Conservation (phyloP, 345 rosid genomes). For the Ricinus communis region DNA sequence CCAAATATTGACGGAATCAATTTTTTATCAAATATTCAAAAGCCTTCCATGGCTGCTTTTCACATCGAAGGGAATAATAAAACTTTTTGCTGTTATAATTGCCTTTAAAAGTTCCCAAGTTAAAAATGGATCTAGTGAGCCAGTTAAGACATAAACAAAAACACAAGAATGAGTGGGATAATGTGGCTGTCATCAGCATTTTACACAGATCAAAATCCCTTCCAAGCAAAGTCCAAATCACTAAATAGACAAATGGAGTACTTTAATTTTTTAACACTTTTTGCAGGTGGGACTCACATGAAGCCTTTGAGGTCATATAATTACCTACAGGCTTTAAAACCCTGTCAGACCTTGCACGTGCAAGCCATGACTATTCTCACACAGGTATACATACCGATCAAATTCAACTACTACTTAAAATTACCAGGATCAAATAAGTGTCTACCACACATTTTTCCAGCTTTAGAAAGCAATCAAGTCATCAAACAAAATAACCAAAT, state of each 20-base stretch:
- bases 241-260: not conserved
- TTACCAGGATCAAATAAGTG: not conserved
- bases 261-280: not conserved
- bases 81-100: not conserved
- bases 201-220: not conserved
- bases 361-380: not conserved
- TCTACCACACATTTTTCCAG: too few species aligned
- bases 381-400: not conserved
- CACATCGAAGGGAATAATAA: not conserved
- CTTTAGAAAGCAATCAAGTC: too few species aligned
- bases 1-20: not conserved
- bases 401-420: not conserved
- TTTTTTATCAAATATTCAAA: not conserved
- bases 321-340: not conserved
- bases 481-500: too few species aligned
- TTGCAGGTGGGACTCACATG: slow-evolving; percentile 2
- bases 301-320: not conserved
- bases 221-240: not conserved
- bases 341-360: not conserved
- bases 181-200: not conserved
- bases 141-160: not conserved
- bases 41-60: not conserved
- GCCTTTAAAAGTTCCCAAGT: not conserved
- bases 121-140: not conserved
- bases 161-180: not conserved